These are phyloP conservation scores for Tephrocybe sp. DNA, from an alignment of 768 basidiomycete species.

Conservation along the genomic window DNA sequence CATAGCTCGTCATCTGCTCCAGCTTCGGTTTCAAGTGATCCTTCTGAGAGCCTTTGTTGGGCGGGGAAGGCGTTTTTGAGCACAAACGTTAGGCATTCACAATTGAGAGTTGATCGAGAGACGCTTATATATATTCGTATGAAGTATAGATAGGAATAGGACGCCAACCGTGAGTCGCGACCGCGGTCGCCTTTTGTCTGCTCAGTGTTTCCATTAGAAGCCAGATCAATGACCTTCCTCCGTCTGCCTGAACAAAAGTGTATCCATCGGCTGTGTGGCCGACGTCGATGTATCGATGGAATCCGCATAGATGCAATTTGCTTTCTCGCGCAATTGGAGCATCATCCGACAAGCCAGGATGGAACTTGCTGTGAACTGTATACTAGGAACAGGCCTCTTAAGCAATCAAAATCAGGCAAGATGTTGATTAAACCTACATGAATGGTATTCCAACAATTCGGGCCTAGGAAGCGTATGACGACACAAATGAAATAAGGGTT, in stretches of 20 bases:
- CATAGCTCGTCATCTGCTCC: no score
- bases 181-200: no score
- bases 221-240: neutral
- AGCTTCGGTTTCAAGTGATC: no score
- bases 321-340: conserved; percentile 2
- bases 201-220: no score
- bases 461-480: no score
- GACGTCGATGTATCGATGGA: neutral
- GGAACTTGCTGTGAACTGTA: neutral
- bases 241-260: neutral
- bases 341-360: conserved; percentile 1
- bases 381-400: neutral
- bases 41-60: no score
- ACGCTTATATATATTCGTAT: no score
- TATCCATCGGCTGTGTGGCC: neutral
- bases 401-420: neutral
- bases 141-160: no score
- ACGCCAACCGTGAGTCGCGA: no score
- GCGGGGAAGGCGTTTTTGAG: no score
- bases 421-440: neutral
- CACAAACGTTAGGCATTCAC: no score
- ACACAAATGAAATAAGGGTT: neutral
- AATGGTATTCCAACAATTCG: neutral
- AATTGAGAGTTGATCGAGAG: no score
- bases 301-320: neutral